These are phyloP conservation scores for Aschersonia sp. DNA, from an alignment of 2,329 filamentous ascomycete genomes.

Conservation along the genomic window DNA sequence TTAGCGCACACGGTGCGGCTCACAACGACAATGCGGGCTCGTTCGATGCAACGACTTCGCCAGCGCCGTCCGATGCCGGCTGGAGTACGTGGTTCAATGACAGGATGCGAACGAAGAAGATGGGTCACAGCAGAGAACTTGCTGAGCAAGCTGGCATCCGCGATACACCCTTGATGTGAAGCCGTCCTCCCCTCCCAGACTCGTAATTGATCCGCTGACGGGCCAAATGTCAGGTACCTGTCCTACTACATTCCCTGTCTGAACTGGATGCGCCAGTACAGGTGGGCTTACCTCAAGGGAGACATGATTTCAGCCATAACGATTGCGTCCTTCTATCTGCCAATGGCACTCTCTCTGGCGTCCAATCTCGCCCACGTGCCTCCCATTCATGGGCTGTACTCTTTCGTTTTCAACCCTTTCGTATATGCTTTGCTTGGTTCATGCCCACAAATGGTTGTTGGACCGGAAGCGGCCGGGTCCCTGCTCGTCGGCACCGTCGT, in stretches of 20 bases:
- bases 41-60: constrained; percentile 24
- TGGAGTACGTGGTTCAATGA: constrained; percentile 35
- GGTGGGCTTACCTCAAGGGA: constrained; percentile 65
- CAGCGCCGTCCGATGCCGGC: constrained; percentile 22
- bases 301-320: constrained; percentile 82
- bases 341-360: constrained; percentile 88
- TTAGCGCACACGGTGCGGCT: constrained; percentile 16
- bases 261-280: constrained; percentile 84
- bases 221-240: constrained; percentile 49
- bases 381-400: constrained; percentile 85
- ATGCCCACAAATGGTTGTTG: constrained; percentile 85
- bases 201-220: too few species aligned
- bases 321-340: constrained; percentile 97
- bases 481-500: constrained; percentile 81
- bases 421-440: constrained; percentile 86
- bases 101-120: constrained; percentile 47
- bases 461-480: constrained; percentile 87
- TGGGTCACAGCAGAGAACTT: constrained; percentile 58
- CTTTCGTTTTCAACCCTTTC: constrained; percentile 84
- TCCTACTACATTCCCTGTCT: constrained; percentile 87
- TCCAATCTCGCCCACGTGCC: constrained; percentile 87
- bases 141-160: constrained; percentile 61
- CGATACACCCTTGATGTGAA: constrained; percentile 60
- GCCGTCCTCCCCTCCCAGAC: constrained; percentile 2
- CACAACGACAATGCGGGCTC: constrained; percentile 16